phyloP scores from a whole-genome alignment of 495 filamentous ascomycete species.

The Neurospora africana region DNA sequence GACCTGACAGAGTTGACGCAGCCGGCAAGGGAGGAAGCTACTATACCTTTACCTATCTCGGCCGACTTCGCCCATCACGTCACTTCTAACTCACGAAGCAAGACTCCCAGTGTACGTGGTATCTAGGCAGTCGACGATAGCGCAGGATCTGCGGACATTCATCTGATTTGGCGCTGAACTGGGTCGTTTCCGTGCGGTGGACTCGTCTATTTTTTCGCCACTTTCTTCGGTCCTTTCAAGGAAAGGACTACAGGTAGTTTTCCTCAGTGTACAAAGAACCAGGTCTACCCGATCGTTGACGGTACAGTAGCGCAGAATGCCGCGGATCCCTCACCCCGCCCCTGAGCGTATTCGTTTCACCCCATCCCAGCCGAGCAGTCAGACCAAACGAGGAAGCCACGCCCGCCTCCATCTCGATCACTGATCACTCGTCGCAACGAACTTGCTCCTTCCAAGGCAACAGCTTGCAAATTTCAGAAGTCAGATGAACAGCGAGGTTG shows the following conservation, averaged over 20 bases:
- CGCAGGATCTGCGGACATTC: neutral
- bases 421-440: neutral
- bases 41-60: neutral
- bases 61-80: neutral
- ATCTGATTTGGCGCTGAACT: no score
- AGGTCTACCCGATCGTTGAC: no score
- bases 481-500: neutral
- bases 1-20: neutral
- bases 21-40: neutral
- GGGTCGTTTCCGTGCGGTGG: no score
- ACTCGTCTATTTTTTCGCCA: no score
- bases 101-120: no score
- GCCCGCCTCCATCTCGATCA: neutral
- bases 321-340: neutral
- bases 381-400: neutral
- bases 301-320: neutral
- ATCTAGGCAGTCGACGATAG: neutral
- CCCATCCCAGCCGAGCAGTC: neutral
- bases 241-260: no score
- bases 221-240: no score
- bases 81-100: neutral
- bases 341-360: neutral
- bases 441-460: neutral
- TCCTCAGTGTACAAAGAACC: no score
- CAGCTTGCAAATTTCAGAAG: neutral